Conservation (phyloP, 2,329 filamentous ascomycete species). For the Alternaria solani region DNA sequence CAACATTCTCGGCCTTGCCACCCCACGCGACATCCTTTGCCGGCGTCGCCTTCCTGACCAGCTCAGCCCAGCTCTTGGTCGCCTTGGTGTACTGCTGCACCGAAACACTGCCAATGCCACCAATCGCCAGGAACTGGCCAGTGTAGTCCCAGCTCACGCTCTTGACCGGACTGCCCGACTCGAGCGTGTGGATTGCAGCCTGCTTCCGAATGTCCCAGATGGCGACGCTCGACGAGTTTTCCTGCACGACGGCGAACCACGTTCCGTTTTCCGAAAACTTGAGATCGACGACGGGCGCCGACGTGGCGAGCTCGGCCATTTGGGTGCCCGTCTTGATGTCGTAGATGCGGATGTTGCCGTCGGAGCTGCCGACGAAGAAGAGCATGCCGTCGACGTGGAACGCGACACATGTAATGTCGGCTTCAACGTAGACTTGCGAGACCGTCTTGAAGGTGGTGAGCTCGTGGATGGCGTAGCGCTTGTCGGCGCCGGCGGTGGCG, state of each 20-base stretch:
- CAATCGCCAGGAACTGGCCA: constrained; percentile 87
- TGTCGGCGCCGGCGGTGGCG: constrained; percentile 88
- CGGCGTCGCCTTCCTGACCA: constrained; percentile 76
- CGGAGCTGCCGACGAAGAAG: constrained; percentile 80
- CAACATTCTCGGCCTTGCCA: constrained; percentile 73
- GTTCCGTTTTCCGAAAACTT: constrained; percentile 96
- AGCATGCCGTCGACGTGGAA: constrained; percentile 99
- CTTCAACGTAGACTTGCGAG: constrained; percentile 80
- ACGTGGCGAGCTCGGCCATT: constrained; percentile 74
- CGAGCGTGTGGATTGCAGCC: constrained; percentile 81
- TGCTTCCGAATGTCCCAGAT: constrained; percentile 94
- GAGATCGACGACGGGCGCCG: constrained; percentile 75
- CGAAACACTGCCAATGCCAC: constrained; percentile 79
- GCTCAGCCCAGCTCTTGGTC: constrained; percentile 88
- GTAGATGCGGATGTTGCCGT: constrained; percentile 86
- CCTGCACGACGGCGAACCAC: constrained; percentile 86
- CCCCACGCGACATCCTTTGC: constrained; percentile 82
- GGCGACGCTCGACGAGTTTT: constrained; percentile 78
- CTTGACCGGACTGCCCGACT: constrained; percentile 80
- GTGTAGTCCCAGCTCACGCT: constrained; percentile 91
- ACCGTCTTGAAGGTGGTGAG: constrained; percentile 71
- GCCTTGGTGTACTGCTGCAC: constrained; percentile 91
- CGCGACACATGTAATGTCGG: constrained; percentile 76
- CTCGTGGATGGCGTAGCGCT: constrained; percentile 92
- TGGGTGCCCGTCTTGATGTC: constrained; percentile 81